Evolutionary conservation across 2,329 filamentous ascomycete species (phyloP).

Genomic region (Bipolaris bicolor): DNA sequence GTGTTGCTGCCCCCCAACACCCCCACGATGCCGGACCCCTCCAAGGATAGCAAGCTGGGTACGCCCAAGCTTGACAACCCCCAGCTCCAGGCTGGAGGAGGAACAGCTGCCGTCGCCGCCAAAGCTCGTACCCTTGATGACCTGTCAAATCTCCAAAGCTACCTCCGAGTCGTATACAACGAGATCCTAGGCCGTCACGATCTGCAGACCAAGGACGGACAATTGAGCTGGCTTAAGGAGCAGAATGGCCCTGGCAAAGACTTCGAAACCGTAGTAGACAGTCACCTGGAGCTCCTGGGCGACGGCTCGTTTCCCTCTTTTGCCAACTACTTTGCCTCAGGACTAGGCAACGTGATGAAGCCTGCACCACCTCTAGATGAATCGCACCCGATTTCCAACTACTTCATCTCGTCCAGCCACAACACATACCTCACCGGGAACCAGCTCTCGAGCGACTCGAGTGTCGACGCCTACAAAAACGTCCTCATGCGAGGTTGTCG

Average conservation of each 20-base stretch:
- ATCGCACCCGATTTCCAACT: slow-evolving; percentile 77
- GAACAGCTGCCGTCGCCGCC: slow-evolving; percentile 36
- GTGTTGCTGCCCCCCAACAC: neutral
- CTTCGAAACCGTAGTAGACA: neutral
- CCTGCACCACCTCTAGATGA: slow-evolving; percentile 59
- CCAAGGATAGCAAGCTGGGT: slow-evolving; percentile 41
- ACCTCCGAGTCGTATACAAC: slow-evolving; percentile 40
- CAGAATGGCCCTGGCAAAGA: slow-evolving; percentile 28
- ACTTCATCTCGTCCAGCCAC: slow-evolving; percentile 93
- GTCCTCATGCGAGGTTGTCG: slow-evolving; percentile 79
- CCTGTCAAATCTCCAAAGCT: slow-evolving; percentile 37
- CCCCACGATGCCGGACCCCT: slow-evolving; percentile 20
- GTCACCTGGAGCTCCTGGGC: slow-evolving; percentile 34
- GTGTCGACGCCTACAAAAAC: slow-evolving; percentile 77
- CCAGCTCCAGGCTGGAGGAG: slow-evolving; percentile 49
- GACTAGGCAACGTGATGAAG: slow-evolving; percentile 54
- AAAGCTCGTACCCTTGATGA: slow-evolving; percentile 40
- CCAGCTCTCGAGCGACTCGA: slow-evolving; percentile 79
- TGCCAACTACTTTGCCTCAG: slow-evolving; percentile 55
- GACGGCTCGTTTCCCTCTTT: slow-evolving; percentile 43
- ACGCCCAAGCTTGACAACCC: slow-evolving; percentile 41
- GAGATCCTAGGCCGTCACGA: slow-evolving; percentile 39
- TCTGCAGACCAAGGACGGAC: slow-evolving; percentile 40
- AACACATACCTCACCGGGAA: slow-evolving; percentile 92
- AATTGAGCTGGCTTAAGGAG: slow-evolving; percentile 41